Evolutionary conservation across 768 basidiomycete genomes (phyloP), one percentile per base, ranked within the genome.

Genomic region (Boletellus ananiceps): DNA sequence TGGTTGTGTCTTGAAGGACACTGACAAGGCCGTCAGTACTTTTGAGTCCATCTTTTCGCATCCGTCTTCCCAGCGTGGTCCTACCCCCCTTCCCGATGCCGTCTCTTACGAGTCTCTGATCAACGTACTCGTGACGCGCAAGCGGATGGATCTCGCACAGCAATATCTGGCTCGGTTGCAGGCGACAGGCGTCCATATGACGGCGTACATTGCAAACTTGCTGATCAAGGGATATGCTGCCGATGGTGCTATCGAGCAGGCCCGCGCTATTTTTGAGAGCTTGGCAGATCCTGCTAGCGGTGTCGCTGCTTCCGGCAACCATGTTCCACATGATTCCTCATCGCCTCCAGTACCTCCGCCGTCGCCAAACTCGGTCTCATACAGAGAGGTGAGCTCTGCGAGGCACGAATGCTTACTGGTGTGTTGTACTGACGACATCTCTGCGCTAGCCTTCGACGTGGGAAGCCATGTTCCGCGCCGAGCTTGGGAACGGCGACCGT

Each of bases 391-490:
- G 34, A 50, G 65, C 4, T 25, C 6, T 25, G 2, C 23, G 5
- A 0, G 12, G 7, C 18, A 8, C 8, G 5, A 1, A 12, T 41
- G 18, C 16, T 18, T 37, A 11, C 12, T 3, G n/a, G n/a, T n/a
- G 12, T 32, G 8, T 29, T 46, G 25, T 12, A 14, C 46, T 47
- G 18, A 42, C 37, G 8, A 45, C 14, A 25, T 25, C 34, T 19
- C 29, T 40, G 45, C 45, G 49, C 2, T 58, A 90, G 84, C 92
- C 91, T 12, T 92, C 88, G 35, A 94, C 92, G 1, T 95, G 89
- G 85, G 96, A 98, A 62, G 83, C 82, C 5, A 98, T 99, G 93
- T 82, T 99, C 55, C 81, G 90, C 13, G 89, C 88, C 1, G 96
- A 99, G 64, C 74, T 98, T 11, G 83, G 83, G 16, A 80, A 77